Base-by-base conservation (phyloP, 2,329 filamentous ascomycete species). In the Daldinia sp. region DNA sequence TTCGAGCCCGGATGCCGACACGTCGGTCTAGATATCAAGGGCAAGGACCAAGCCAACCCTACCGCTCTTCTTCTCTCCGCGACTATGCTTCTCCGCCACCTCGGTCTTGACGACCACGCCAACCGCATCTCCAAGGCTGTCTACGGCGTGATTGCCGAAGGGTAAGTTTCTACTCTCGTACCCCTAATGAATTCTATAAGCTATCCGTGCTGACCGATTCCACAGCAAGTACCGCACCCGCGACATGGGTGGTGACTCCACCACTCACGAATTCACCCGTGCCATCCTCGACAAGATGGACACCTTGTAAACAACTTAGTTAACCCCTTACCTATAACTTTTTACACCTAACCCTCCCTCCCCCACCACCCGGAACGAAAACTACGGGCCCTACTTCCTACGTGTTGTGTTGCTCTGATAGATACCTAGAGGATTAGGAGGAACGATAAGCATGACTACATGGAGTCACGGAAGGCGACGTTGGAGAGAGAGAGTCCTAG, bases 1-100 rank as follows among this genome's bases (percentile, higher is more conserved):
- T 99, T 99, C 83, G 96, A 99, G 89, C 96, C 96, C 69, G 96
- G 96, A 74, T 99, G 96, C 91, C 92, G 96, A 84, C 96, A 99
- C 88, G 96, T 99, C 80, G 96, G 96, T 84, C 92, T 99, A 56
- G 96, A 99, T 82, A 99, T 99, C 86, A 94, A 98, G 90, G 96
- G 96, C 87, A 98, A 98, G 88, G 94, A 98, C 84, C 94, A 98
- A 87, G 96, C 96, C 74, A 99, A 99, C 89, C 96, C 96, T 60
- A 98, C 94, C 63, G 96, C 96, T 73, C 87, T 99, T 86, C 89
- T 99, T 75, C 92, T 99, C 72, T 97, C 93, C 67, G 94, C 94
- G 74, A 93, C 93, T 81, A 99, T 99, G 96, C 91, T 99, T 77
- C 89, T 99, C 81, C 92, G 96, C 80, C 96, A 99, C 85, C 89